phyloP scores from a whole-genome alignment of 805 yeast species.

The Maudiozyma barnettii region DNA sequence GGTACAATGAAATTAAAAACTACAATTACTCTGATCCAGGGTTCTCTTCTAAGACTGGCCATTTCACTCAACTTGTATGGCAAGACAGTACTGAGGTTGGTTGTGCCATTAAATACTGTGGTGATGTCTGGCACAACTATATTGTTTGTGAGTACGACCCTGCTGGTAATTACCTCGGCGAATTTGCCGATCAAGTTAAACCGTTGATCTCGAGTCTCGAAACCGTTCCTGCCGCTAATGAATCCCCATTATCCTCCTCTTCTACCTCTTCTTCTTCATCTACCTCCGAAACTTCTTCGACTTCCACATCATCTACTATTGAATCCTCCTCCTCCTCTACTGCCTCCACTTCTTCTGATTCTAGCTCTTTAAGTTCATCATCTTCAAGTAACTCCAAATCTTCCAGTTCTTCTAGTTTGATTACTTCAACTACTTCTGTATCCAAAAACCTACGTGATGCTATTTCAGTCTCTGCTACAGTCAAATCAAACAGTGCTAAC shows the following conservation, averaged over 20 bases:
- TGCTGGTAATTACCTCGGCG: constrained; percentile 59
- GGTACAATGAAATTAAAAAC: constrained; percentile 56
- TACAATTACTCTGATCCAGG: constrained; percentile 46
- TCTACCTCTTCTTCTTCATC: neutral
- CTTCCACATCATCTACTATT: neutral
- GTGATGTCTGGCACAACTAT: constrained; percentile 44
- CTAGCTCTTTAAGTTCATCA: neutral
- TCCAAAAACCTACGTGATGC: neutral
- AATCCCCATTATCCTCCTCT: too few species aligned
- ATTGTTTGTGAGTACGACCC: constrained; percentile 67
- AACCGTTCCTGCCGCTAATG: neutral
- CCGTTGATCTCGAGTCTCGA: constrained; percentile 3
- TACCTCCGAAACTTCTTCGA: neutral
- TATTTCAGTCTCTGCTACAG: too few species aligned
- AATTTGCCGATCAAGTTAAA: constrained; percentile 33
- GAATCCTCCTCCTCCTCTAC: neutral
- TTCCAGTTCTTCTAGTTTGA: neutral
- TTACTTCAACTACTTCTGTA: neutral
- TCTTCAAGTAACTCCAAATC: neutral
- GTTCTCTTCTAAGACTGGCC: constrained; percentile 42
- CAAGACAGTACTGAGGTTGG: constrained; percentile 51
- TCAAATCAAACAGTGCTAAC: too few species aligned
- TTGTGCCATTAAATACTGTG: constrained; percentile 60
- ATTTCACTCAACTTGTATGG: constrained; percentile 75
- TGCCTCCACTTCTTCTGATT: neutral